These are phyloP conservation scores for Botrytis elliptica DNA, from an alignment of 2,329 filamentous ascomycete species.

Conservation along the genomic window DNA sequence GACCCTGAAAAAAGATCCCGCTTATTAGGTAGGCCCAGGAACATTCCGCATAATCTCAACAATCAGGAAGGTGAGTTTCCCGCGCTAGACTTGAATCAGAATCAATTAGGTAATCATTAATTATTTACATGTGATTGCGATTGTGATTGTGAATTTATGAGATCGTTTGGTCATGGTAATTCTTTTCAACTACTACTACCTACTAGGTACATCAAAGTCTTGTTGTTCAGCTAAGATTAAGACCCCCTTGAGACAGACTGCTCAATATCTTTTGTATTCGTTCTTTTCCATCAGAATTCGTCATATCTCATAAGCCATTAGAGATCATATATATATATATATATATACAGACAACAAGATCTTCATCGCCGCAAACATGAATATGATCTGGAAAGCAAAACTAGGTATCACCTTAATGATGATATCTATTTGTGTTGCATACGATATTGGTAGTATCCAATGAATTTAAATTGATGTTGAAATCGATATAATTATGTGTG, in stretches of 20 bases:
- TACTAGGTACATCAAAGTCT: background rate
- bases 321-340: background rate
- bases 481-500: background rate
- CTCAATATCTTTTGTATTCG: background rate
- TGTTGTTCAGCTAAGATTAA: background rate
- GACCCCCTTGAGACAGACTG: background rate
- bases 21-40: conserved; percentile 4
- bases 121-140: conserved; percentile 8
- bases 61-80: background rate
- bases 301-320: background rate
- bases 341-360: background rate
- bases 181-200: background rate
- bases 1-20: conserved; percentile 4
- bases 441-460: background rate
- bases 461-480: background rate
- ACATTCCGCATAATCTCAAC: conserved; percentile 16
- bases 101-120: conserved; percentile 8
- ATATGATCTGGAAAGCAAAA: no score
- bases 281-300: background rate
- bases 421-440: no score
- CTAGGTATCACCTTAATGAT: no score
- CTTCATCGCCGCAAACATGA: background rate
- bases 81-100: background rate
- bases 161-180: background rate
- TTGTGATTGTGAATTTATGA: background rate